Percentiles rank a stretch among this genome's conserved stretches.
phyloP scores from a whole-genome alignment of 2,329 filamentous ascomycete genomes.

The Aspergillus clavatus region DNA sequence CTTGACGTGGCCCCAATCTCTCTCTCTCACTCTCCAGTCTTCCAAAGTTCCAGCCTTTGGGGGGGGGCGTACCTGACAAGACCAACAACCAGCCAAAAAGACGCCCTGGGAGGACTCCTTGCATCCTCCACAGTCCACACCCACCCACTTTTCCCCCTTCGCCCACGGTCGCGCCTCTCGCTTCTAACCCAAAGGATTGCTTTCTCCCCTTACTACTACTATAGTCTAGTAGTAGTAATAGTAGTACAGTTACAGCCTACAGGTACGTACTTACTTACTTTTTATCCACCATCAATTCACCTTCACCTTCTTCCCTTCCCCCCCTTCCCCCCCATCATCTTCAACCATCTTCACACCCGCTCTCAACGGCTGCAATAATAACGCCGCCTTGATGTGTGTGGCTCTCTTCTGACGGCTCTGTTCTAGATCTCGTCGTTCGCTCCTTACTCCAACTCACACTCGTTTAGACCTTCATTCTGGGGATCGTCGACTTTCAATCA shows the following conservation, averaged over 20 bases:
- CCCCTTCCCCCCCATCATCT: constrained; percentile 1
- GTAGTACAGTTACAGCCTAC: too few species aligned
- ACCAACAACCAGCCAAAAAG: too few species aligned
- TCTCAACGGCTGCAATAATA: too few species aligned
- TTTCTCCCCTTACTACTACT: background rate
- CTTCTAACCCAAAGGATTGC: constrained; percentile 10
- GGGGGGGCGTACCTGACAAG: too few species aligned
- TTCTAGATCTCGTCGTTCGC: constrained; percentile 23
- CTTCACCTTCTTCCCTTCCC: constrained; percentile 6
- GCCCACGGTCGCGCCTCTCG: constrained; percentile 20
- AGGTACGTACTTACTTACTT: background rate
- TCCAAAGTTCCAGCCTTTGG: too few species aligned
- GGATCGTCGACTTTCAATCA: constrained; percentile 9
- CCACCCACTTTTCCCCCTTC: constrained; percentile 3
- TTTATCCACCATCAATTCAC: constrained; percentile 3
- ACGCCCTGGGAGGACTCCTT: constrained; percentile 17
- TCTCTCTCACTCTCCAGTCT: too few species aligned
- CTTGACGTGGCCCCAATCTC: constrained; percentile 29
- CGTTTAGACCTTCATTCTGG: constrained; percentile 20
- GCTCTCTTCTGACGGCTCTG: constrained; percentile 3
- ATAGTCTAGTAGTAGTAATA: too few species aligned
- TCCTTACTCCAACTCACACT: constrained; percentile 23
- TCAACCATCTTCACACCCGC: too few species aligned
- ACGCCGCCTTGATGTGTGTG: constrained; percentile 8
- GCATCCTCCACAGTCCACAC: constrained; percentile 7